phyloP scores from a whole-genome alignment of 345 rosid species.

The Carallia pectinifolia region DNA sequence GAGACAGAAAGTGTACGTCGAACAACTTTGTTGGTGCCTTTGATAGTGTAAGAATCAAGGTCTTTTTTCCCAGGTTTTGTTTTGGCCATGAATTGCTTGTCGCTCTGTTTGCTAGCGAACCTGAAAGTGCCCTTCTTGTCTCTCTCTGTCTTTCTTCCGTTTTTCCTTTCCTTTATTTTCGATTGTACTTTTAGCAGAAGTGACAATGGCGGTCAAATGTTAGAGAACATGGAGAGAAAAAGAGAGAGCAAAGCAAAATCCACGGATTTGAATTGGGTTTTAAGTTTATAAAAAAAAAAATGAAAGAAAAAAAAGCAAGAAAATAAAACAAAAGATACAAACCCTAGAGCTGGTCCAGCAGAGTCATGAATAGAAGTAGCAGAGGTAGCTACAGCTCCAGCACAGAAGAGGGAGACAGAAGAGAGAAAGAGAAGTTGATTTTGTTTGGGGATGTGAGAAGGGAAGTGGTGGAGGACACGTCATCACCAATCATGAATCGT shows the following conservation, averaged over 20 bases:
- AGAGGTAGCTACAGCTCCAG: background rate
- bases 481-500: conserved; percentile 16
- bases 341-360: conserved; percentile 20
- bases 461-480: conserved; percentile 26
- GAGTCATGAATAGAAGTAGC: background rate
- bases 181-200: too few relatives aligned
- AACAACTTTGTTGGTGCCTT: conserved; percentile 75
- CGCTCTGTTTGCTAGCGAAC: too few relatives aligned
- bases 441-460: conserved; percentile 12
- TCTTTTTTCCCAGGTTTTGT: conserved; percentile 68
- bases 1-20: conserved; percentile 39
- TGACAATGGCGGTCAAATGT: too few relatives aligned
- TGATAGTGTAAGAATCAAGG: conserved; percentile 72
- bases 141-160: too few relatives aligned
- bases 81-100: conserved; percentile 48
- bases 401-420: background rate
- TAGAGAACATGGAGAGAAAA: too few relatives aligned
- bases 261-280: too few relatives aligned
- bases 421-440: background rate
- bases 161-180: too few relatives aligned
- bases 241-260: too few relatives aligned
- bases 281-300: too few relatives aligned
- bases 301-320: too few relatives aligned
- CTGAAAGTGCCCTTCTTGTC: too few relatives aligned
- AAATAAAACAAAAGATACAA: conserved; percentile 4